A percentile compares a stretch with the other conserved stretches of the same genome.
Conservation (phyloP, 345 rosid genomes). For the Odontarrhena argentea region DNA sequence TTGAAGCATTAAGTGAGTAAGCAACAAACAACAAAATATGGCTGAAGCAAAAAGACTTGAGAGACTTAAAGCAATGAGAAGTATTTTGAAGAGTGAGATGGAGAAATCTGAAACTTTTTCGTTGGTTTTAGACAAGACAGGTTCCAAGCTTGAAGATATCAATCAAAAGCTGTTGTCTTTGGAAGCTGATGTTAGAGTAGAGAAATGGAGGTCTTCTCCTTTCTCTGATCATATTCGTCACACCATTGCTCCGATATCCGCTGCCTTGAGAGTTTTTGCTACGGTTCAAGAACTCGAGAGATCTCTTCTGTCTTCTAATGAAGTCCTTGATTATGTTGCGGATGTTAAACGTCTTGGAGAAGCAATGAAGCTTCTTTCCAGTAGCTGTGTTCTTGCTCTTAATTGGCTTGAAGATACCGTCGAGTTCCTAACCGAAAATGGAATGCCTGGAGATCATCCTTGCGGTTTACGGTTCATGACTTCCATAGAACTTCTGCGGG, state of each 20-base stretch:
- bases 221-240: slow-evolving; percentile 55
- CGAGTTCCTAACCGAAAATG: slow-evolving; percentile 51
- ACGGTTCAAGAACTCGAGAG: slow-evolving; percentile 56
- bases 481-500: slow-evolving; percentile 47
- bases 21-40: slow-evolving; percentile 37
- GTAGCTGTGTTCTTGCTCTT: slow-evolving; percentile 66
- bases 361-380: slow-evolving; percentile 61
- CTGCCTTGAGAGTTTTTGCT: slow-evolving; percentile 54
- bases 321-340: slow-evolving; percentile 46
- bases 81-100: slow-evolving; percentile 52
- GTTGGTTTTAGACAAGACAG: slow-evolving; percentile 46
- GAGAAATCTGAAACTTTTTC: slow-evolving; percentile 61
- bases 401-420: slow-evolving; percentile 67
- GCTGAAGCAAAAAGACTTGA: slow-evolving; percentile 42
- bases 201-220: slow-evolving; percentile 45
- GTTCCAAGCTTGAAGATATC: slow-evolving; percentile 46
- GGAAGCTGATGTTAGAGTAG: slow-evolving; percentile 47
- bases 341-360: slow-evolving; percentile 60
- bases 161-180: slow-evolving; percentile 45
- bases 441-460: slow-evolving; percentile 41
- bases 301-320: slow-evolving; percentile 42
- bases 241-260: slow-evolving; percentile 61
- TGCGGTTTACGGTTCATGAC: slow-evolving; percentile 48
- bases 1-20: slow-evolving; percentile 23
- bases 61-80: slow-evolving; percentile 52